These are phyloP conservation scores for Paramecium primaurelia DNA, from an alignment of 73 alveolate species.

Conservation along the genomic window DNA sequence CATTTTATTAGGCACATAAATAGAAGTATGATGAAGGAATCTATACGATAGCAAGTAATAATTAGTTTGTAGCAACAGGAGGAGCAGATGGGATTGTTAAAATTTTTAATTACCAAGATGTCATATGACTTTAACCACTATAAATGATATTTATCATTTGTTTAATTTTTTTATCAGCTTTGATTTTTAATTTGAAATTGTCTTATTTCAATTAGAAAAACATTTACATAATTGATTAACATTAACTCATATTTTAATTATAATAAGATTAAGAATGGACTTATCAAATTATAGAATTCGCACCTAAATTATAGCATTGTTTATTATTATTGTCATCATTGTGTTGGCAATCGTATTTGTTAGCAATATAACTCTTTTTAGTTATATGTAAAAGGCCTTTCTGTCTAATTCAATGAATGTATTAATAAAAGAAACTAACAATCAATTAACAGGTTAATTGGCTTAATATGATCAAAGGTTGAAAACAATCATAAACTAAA, in stretches of 20 bases:
- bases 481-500: not conserved
- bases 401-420: not conserved
- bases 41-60: not conserved
- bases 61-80: constrained; percentile 9
- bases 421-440: not conserved
- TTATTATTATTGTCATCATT: not conserved
- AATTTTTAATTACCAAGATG: constrained; percentile 36
- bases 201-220: not conserved
- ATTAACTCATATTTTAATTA: not conserved
- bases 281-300: not conserved
- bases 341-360: not conserved
- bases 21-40: constrained; percentile 55
- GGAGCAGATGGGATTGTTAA: constrained; percentile 66
- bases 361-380: not conserved
- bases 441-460: not conserved
- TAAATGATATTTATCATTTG: constrained; percentile 8
- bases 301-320: not conserved
- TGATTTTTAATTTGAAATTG: not conserved
- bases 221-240: not conserved
- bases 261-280: not conserved
- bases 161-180: not conserved
- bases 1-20: constrained; percentile 38
- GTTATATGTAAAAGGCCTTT: not conserved
- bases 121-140: not conserved
- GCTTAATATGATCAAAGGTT: not conserved